These are phyloP conservation scores for Colletotrichum trifolii DNA, from an alignment of 2,329 filamentous ascomycete species.

Conservation along the genomic window DNA sequence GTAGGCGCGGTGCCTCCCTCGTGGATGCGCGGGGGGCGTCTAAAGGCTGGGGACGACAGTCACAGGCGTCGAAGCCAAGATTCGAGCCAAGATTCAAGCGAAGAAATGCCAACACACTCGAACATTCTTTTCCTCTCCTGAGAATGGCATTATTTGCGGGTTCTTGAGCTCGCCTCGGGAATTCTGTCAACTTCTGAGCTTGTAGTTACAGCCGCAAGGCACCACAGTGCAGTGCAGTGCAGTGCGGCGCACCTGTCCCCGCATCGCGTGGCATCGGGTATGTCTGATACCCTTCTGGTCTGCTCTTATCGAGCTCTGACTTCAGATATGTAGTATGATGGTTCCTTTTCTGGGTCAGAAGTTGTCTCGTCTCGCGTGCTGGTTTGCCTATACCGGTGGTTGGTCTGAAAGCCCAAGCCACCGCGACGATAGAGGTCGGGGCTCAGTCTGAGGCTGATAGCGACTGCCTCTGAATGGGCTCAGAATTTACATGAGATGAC, in stretches of 20 bases:
- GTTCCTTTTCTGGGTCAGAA: slow-evolving; percentile 7
- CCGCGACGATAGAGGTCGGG: slow-evolving; percentile 25
- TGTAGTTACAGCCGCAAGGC: neutral
- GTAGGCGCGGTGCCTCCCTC: slow-evolving; percentile 19
- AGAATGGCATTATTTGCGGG: slow-evolving; percentile 8
- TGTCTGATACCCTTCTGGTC: neutral
- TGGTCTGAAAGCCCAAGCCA: neutral
- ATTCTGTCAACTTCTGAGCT: neutral
- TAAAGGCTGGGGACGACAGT: slow-evolving; percentile 17
- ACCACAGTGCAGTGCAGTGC: no score
- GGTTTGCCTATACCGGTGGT: slow-evolving; percentile 11
- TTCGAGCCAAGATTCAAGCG: slow-evolving; percentile 28
- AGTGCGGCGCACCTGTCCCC: no score
- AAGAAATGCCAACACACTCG: slow-evolving; percentile 23
- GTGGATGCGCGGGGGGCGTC: slow-evolving; percentile 22
- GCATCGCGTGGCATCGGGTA: no score
- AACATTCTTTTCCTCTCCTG: neutral
- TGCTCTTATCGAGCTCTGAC: slow-evolving; percentile 8
- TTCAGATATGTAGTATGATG: neutral
- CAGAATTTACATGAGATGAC: slow-evolving; percentile 28
- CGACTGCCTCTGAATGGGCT: slow-evolving; percentile 29
- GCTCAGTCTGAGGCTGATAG: slow-evolving; percentile 19
- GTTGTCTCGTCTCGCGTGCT: slow-evolving; percentile 24
- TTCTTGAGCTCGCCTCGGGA: slow-evolving; percentile 11
- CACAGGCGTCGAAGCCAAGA: slow-evolving; percentile 28